Evolutionary conservation across 768 basidiomycete genomes (phyloP).

Genomic region (Pisolithus orientalis): DNA sequence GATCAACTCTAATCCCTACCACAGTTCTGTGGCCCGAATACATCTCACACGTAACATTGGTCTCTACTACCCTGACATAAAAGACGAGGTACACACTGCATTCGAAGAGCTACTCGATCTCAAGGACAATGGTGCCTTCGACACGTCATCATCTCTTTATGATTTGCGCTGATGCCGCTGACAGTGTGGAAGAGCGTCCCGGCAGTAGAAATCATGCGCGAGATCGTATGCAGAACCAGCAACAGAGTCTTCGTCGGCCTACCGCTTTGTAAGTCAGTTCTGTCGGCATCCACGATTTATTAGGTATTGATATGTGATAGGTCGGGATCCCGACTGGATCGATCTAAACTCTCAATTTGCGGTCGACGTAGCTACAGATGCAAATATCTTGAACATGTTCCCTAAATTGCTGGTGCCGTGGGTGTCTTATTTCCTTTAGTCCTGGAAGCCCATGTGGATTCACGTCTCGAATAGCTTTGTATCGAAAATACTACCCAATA

Average conservation of each 20-base stretch:
- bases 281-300: too few species aligned
- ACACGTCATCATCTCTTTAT: not conserved
- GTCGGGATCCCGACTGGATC: slow-evolving; percentile 9
- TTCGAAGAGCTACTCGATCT: slow-evolving; percentile 33
- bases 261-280: too few species aligned
- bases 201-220: slow-evolving; percentile 18
- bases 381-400: slow-evolving; percentile 17
- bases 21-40: slow-evolving; percentile 21
- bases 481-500: not conserved
- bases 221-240: slow-evolving; percentile 35
- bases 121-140: slow-evolving; percentile 11
- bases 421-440: not conserved
- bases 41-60: slow-evolving; percentile 34
- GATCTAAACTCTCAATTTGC: slow-evolving; percentile 2
- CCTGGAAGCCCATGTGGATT: not conserved
- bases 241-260: slow-evolving; percentile 39
- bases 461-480: not conserved
- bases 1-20: slow-evolving; percentile 20
- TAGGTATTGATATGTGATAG: not conserved
- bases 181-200: slow-evolving; percentile 37
- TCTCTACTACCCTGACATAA: slow-evolving; percentile 32
- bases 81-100: slow-evolving; percentile 37
- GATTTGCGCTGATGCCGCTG: too few species aligned
- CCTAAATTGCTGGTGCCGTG: slow-evolving; percentile 30
- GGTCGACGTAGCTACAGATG: not conserved